phyloP scores from a whole-genome alignment of 192 early-diverging fungal species.

The Obelidium mucronatum region DNA sequence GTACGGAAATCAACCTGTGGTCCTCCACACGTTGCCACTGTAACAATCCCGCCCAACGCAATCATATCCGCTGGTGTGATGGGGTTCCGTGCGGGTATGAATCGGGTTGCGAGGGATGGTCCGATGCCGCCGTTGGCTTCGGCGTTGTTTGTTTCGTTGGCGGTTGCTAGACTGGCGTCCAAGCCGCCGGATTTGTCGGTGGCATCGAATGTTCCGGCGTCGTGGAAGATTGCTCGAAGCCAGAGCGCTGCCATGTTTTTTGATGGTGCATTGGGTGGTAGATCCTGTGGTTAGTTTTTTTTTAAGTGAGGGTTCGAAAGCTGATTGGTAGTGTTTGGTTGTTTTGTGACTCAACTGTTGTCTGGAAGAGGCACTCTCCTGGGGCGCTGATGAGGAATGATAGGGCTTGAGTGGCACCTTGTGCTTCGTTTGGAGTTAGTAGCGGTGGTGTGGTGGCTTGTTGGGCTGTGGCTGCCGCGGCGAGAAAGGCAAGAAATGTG shows the following conservation, averaged over 20 bases:
- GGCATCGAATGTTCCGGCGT: conserved; percentile 38
- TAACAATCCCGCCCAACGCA: conserved; percentile 41
- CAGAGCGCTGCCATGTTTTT: conserved; percentile 48
- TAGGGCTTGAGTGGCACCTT: not conserved
- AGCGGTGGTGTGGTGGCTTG: not conserved
- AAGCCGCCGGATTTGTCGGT: conserved; percentile 29
- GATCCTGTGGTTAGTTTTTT: not conserved
- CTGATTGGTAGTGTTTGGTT: not conserved
- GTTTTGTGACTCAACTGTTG: not conserved
- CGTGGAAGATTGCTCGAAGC: conserved; percentile 48
- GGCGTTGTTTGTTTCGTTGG: not conserved
- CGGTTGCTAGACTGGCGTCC: conserved; percentile 21
- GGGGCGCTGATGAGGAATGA: conserved; percentile 3
- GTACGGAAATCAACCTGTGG: conserved; percentile 31
- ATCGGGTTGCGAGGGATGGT: conserved; percentile 13
- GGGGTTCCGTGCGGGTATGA: conserved; percentile 2
- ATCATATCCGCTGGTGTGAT: conserved; percentile 42
- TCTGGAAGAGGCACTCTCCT: conserved; percentile 23
- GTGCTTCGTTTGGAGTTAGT: not conserved
- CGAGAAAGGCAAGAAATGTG: not conserved
- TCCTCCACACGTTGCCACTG: conserved; percentile 42
- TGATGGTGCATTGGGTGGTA: conserved; percentile 14
- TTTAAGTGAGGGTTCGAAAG: not conserved
- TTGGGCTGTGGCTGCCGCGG: not conserved
- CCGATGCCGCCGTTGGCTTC: conserved; percentile 26